Evolutionary conservation across 306 rosid genomes (phyloP).

Genomic region (Lathyrus aphaca): DNA sequence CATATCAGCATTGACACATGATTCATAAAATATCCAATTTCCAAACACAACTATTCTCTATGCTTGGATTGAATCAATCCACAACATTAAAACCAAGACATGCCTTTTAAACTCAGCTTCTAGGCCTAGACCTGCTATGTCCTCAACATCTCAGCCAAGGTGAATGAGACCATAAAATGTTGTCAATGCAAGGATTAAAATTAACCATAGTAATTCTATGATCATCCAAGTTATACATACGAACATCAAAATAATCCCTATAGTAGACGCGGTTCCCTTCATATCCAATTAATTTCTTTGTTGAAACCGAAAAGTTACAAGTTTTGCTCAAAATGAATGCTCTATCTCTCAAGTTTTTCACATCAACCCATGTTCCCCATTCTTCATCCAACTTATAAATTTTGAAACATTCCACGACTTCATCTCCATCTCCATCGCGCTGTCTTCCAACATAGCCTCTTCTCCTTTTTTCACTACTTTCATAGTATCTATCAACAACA

Average conservation of each 20-base stretch:
- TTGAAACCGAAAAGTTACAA: constrained; percentile 45
- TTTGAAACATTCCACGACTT: constrained; percentile 50
- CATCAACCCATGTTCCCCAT: constrained; percentile 55
- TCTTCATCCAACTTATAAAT: constrained; percentile 58
- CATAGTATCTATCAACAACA: constrained; percentile 63
- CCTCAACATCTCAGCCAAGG: constrained; percentile 24
- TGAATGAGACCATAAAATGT: constrained; percentile 41
- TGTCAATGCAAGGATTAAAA: constrained; percentile 37
- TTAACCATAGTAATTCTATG: constrained; percentile 33
- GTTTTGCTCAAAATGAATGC: constrained; percentile 43
- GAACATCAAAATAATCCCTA: constrained; percentile 35
- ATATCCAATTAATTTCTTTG: constrained; percentile 42
- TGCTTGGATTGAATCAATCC: background rate
- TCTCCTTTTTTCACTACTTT: constrained; percentile 30
- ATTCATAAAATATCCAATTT: background rate
- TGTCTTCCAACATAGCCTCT: background rate
- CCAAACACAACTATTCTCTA: background rate
- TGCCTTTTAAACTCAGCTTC: background rate
- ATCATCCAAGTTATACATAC: constrained; percentile 48
- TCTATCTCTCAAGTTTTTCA: constrained; percentile 47
- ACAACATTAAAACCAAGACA: too few species aligned
- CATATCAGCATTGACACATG: background rate
- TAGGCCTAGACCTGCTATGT: background rate
- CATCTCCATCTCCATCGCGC: background rate
- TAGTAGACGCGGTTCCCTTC: constrained; percentile 50